phyloP scores from a whole-genome alignment of 768 basidiomycete species.

The Agrocybe pediades region DNA sequence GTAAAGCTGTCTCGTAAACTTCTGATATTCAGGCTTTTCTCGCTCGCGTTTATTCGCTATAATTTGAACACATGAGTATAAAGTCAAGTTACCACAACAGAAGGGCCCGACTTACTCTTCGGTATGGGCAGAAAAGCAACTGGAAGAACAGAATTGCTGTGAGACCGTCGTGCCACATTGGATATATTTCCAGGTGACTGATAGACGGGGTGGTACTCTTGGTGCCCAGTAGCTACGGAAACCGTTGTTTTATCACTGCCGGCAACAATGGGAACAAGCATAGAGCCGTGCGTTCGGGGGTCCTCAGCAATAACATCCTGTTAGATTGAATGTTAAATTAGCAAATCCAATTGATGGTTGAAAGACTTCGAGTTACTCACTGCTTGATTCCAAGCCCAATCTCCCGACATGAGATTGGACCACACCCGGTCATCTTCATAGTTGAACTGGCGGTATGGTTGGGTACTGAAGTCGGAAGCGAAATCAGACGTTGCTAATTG shows the following conservation, averaged over 20 bases:
- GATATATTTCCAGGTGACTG: background rate
- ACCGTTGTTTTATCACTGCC: slow-evolving; percentile 5
- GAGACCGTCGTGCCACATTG: background rate
- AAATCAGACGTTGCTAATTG: slow-evolving; percentile 22
- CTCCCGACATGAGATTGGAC: slow-evolving; percentile 24
- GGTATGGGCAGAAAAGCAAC: slow-evolving; percentile 28
- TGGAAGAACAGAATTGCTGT: slow-evolving; percentile 19
- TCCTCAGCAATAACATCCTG: background rate
- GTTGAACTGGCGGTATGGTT: slow-evolving; percentile 27
- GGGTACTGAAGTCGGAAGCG: slow-evolving; percentile 12
- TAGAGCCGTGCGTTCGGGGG: background rate
- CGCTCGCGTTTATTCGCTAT: slow-evolving; percentile 13
- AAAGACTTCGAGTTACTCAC: slow-evolving; percentile 11
- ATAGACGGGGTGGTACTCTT: slow-evolving; percentile 2
- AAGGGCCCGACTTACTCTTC: slow-evolving; percentile 14
- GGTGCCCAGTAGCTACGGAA: slow-evolving; percentile 3
- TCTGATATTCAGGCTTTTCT: slow-evolving; percentile 20
- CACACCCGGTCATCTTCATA: slow-evolving; percentile 21
- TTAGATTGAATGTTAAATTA: no score
- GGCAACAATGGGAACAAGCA: background rate
- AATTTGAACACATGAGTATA: background rate
- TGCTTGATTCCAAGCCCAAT: slow-evolving; percentile 29
- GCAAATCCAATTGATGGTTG: background rate
- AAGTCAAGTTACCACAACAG: background rate
- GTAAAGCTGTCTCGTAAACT: slow-evolving; percentile 30